phyloP scores from a whole-genome alignment of 2,329 filamentous ascomycete genomes.

The Podosphaera aphanis region DNA sequence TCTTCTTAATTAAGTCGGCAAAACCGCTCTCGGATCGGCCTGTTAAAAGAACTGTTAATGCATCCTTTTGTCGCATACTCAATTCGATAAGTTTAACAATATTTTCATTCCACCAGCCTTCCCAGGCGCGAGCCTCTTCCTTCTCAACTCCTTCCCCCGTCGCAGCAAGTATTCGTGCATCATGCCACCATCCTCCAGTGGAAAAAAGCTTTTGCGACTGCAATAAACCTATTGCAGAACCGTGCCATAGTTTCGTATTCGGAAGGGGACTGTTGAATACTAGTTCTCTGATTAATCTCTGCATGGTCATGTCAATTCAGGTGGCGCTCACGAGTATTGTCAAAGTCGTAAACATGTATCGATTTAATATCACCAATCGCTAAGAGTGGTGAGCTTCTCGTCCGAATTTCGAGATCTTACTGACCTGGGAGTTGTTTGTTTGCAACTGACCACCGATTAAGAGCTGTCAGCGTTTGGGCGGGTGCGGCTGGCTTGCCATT shows the following conservation, averaged over 20 bases:
- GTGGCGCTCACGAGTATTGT: conserved; percentile 55
- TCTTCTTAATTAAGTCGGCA: conserved; percentile 56
- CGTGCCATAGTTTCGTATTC: conserved; percentile 71
- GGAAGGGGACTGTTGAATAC: conserved; percentile 83
- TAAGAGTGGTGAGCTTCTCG: conserved; percentile 10
- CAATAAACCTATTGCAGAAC: conserved; percentile 51
- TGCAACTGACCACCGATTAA: conserved; percentile 66
- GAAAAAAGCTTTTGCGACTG: conserved; percentile 53
- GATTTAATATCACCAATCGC: conserved; percentile 45
- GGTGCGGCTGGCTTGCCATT: conserved; percentile 7
- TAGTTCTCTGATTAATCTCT: conserved; percentile 15
- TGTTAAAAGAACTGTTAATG: conserved; percentile 66
- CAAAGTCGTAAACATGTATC: conserved; percentile 92
- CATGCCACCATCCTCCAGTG: conserved; percentile 94
- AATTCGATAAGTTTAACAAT: conserved; percentile 60
- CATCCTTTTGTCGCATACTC: conserved; percentile 64
- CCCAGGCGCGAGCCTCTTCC: conserved; percentile 68
- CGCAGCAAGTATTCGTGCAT: conserved; percentile 59
- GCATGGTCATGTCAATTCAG: neutral
- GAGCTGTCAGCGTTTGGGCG: conserved; percentile 40
- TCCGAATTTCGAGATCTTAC: conserved; percentile 21
- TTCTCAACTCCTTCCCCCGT: conserved; percentile 63
- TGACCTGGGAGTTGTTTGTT: conserved; percentile 47
- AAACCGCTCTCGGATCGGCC: conserved; percentile 63
- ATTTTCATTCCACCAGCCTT: conserved; percentile 91